Conservation (phyloP, 2,329 filamentous ascomycete genomes). For the Truncatella angustata region DNA sequence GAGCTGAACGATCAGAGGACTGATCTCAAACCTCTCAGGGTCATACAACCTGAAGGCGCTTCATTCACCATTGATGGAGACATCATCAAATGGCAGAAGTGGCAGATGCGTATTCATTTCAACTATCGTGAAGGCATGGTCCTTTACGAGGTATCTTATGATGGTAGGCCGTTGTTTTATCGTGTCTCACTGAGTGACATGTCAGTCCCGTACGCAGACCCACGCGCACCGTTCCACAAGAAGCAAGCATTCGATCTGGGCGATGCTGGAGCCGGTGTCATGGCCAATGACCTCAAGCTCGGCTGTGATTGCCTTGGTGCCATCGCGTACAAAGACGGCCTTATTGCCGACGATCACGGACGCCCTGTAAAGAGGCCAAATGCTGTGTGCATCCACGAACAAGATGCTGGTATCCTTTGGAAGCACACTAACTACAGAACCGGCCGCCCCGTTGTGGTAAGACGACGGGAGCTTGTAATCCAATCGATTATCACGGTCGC, state of each 20-base stretch:
- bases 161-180: conserved; percentile 58
- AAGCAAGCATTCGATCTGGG: conserved; percentile 71
- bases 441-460: conserved; percentile 57
- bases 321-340: conserved; percentile 55
- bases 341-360: conserved; percentile 53
- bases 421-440: conserved; percentile 71
- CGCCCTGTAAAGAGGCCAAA: conserved; percentile 53
- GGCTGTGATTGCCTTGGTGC: conserved; percentile 69
- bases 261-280: conserved; percentile 62
- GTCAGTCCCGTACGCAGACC: conserved; percentile 61
- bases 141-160: conserved; percentile 61
- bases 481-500: conserved; percentile 68
- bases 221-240: conserved; percentile 59
- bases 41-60: conserved; percentile 56
- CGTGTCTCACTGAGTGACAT: conserved; percentile 61
- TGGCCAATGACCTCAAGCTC: conserved; percentile 64
- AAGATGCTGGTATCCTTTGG: conserved; percentile 68
- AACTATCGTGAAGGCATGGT: conserved; percentile 61
- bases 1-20: conserved; percentile 19
- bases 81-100: conserved; percentile 36
- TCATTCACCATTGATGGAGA: conserved; percentile 30
- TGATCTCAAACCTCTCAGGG: conserved; percentile 67
- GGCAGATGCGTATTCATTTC: conserved; percentile 62
- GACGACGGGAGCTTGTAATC: conserved; percentile 61
- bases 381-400: conserved; percentile 67